Base-by-base conservation (phyloP, 2,329 filamentous ascomycete genomes). In the Paracoccidioides brasiliensis region DNA sequence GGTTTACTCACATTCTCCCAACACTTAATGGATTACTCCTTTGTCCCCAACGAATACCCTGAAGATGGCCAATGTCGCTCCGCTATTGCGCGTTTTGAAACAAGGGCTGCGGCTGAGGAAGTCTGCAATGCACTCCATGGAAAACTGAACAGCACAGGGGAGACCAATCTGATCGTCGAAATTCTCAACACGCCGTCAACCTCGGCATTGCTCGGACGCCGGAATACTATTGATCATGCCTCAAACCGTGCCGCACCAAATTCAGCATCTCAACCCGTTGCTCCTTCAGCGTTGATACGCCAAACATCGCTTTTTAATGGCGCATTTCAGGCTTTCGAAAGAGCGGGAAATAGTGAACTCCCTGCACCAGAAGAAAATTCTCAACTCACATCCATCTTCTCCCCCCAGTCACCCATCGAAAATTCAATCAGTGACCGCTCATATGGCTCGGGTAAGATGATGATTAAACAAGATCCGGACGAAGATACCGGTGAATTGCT, bases 1-100 rank as follows among this genome's bases (percentile, higher is more conserved):
- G 81, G 78, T 65, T 82, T 85, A 73, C 72, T 85, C 5, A 72
- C 83, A n/a, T 84, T 85, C 62, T 80, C 81, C 22, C 80, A 81
- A 62, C 80, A 84, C 59, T 73, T 84, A 51, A 69, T 82, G 51
- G 78, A 82, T 59, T 77, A 77, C 55, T 78, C 81, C 54, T 76
- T 84, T 58, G 71, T 83, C 14, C 69, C 73, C 4, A 72, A 74
- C 52, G 77, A 78, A n/a, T 72, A 74, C 58, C 71, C 76, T 14
- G 79, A 83, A 52, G 80, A 84, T 61, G 70, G 73, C 51, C 77
- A 76, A 33, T 40, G 49, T 42, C 83, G 78, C 60, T 67, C 76
- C 30, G 82, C 81, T 42, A 70, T 83, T 59, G 82, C 80, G 43
- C 75, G 76, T 50, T 84, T 85, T 65, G 73, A 74, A 57, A 77